Percentiles rank a stretch among this genome's conserved stretches.
Evolutionary conservation across 2,329 filamentous ascomycete species (phyloP).

Genomic region (Pestalotiopsis sp.): DNA sequence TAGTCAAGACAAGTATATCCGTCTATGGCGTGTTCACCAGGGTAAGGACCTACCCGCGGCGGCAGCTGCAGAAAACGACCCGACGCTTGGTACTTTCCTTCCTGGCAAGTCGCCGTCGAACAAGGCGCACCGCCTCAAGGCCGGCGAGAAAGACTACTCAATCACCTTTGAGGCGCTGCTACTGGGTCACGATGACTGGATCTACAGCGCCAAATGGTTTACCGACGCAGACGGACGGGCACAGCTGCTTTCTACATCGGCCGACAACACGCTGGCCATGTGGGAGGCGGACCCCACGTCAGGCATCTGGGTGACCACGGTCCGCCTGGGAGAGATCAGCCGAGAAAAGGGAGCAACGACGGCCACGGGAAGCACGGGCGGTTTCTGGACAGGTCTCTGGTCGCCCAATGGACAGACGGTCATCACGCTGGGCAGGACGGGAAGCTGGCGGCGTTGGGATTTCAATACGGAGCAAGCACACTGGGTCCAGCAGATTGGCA

Average conservation of each 20-base stretch:
- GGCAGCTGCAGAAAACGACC: constrained; percentile 55
- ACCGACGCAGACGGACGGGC: constrained; percentile 53
- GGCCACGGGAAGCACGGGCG: constrained; percentile 91
- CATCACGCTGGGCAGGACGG: constrained; percentile 84
- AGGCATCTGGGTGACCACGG: constrained; percentile 87
- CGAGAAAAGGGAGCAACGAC: constrained; percentile 94
- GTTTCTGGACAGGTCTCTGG: constrained; percentile 97
- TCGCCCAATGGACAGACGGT: constrained; percentile 75
- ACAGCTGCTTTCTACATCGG: constrained; percentile 85
- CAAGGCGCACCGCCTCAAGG: constrained; percentile 79
- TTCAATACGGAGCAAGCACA: constrained; percentile 61
- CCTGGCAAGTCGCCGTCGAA: constrained; percentile 80
- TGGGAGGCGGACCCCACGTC: constrained; percentile 86
- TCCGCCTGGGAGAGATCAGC: constrained; percentile 90
- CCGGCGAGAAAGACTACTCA: constrained; percentile 66
- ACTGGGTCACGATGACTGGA: constrained; percentile 97
- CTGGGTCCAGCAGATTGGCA: constrained; percentile 77
- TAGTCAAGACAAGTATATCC: constrained; percentile 96
- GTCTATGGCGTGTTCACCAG: constrained; percentile 83
- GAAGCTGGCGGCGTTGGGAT: constrained; percentile 89
- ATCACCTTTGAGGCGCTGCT: constrained; percentile 93
- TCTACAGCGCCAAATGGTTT: constrained; percentile 85
- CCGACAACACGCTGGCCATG: constrained; percentile 91
- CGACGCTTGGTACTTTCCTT: constrained; percentile 58
- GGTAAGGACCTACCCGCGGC: constrained; percentile 67